A percentile compares a stretch with the other conserved stretches of the same genome.
Evolutionary conservation across 2,329 filamentous ascomycete species (phyloP).

Genomic region (Aspergillus sp.): DNA sequence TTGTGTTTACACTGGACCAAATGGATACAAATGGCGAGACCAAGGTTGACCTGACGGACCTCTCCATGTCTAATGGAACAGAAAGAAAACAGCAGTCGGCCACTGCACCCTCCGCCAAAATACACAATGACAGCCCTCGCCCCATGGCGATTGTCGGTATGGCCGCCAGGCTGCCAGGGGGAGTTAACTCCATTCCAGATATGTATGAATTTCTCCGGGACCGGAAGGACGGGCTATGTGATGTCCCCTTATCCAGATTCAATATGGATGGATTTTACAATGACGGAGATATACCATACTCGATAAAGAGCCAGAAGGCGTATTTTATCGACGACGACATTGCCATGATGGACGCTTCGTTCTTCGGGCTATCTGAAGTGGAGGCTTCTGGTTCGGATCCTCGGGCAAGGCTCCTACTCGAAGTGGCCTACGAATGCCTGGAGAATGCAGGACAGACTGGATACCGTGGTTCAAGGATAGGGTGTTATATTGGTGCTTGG

Average conservation of each 20-base stretch:
- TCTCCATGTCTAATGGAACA: background rate
- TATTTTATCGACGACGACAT: constrained; percentile 30
- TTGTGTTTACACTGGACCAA: background rate
- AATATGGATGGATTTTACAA: constrained; percentile 23
- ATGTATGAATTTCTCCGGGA: constrained; percentile 13
- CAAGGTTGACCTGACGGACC: background rate
- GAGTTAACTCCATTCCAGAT: background rate
- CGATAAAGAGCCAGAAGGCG: constrained; percentile 8
- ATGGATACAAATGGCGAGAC: background rate
- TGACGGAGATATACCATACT: background rate
- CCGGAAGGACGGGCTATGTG: constrained; percentile 11
- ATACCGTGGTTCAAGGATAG: constrained; percentile 28
- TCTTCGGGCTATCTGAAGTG: constrained; percentile 20
- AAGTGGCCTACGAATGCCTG: constrained; percentile 30
- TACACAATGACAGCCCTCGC: background rate
- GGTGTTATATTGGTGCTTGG: constrained; percentile 21
- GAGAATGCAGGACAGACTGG: constrained; percentile 27
- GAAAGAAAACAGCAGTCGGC: background rate
- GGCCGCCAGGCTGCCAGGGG: constrained; percentile 19
- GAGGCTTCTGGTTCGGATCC: constrained; percentile 28
- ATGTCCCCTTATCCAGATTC: constrained; percentile 25
- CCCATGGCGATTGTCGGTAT: constrained; percentile 19
- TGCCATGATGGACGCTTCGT: constrained; percentile 21
- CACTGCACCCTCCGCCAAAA: no score
- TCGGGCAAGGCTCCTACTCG: constrained; percentile 30